Evolutionary conservation across 1,284 basidiomycete genomes (phyloP).

Genomic region (Ganoderma meredithae): DNA sequence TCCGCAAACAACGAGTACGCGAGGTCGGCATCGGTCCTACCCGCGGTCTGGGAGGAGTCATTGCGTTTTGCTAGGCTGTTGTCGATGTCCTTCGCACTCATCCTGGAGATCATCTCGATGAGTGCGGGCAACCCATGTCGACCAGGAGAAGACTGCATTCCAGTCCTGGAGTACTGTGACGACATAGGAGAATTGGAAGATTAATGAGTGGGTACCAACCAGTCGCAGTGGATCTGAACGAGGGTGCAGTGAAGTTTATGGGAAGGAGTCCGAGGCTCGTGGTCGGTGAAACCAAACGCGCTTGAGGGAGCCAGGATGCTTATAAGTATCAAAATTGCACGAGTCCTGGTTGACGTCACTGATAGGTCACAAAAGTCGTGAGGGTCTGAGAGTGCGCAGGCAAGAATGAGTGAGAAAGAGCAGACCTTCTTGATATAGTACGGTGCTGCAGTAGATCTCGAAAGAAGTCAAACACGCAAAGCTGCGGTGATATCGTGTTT

Average conservation of each 20-base stretch:
- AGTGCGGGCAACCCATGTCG: conserved; percentile 10
- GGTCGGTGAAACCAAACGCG: too few species aligned
- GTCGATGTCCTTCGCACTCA: conserved; percentile 49
- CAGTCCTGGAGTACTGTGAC: not conserved
- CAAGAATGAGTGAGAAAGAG: too few species aligned
- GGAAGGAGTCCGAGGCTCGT: not conserved
- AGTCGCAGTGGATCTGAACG: not conserved
- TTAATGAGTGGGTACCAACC: not conserved
- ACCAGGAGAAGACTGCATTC: not conserved
- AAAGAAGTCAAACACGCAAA: too few species aligned
- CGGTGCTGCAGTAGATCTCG: too few species aligned
- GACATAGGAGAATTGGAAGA: not conserved
- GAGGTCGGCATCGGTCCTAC: conserved; percentile 31
- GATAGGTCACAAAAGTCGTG: too few species aligned
- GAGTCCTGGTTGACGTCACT: too few species aligned
- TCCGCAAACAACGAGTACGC: conserved; percentile 30
- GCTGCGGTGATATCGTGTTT: too few species aligned
- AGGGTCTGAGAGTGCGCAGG: too few species aligned
- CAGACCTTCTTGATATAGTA: too few species aligned
- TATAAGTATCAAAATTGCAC: too few species aligned
- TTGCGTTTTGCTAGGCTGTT: conserved; percentile 32
- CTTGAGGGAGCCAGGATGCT: too few species aligned
- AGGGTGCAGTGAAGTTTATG: not conserved
- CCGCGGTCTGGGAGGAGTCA: not conserved
- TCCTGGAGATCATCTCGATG: conserved; percentile 34